These are phyloP conservation scores for Fonsecaea pugnacius DNA, from an alignment of 2,329 filamentous ascomycete genomes.

Conservation along the genomic window DNA sequence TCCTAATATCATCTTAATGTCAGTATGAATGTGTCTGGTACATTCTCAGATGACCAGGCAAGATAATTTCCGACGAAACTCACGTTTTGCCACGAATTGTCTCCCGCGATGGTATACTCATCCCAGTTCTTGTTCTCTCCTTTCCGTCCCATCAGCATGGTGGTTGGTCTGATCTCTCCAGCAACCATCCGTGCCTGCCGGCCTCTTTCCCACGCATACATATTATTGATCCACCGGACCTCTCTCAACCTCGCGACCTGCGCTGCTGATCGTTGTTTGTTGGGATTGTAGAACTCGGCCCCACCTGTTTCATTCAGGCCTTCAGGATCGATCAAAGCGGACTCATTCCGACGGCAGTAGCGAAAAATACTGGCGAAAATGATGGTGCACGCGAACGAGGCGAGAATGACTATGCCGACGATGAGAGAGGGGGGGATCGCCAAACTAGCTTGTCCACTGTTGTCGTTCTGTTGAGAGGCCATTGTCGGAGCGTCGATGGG, in stretches of 20 bases:
- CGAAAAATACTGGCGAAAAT: constrained; percentile 29
- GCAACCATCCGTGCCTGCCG: constrained; percentile 19
- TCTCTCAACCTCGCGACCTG: constrained; percentile 30
- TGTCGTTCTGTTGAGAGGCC: constrained; percentile 12
- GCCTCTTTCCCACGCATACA: constrained; percentile 29
- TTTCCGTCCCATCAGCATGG: constrained; percentile 20
- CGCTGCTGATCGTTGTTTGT: constrained; percentile 16
- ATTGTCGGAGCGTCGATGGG: background rate
- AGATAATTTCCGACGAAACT: background rate
- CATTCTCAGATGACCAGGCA: too few relatives aligned
- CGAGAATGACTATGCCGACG: constrained; percentile 31
- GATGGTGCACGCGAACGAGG: constrained; percentile 23
- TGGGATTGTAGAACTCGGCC: constrained; percentile 33
- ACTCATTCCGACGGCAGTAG: constrained; percentile 17
- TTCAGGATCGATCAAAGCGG: constrained; percentile 7
- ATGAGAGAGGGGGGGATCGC: constrained; percentile 27
- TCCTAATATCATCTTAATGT: background rate
- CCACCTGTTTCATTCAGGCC: constrained; percentile 18
- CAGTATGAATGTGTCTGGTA: background rate
- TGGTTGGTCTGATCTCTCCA: constrained; percentile 21
- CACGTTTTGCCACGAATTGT: constrained; percentile 6
- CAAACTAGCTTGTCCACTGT: constrained; percentile 11
- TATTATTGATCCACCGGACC: constrained; percentile 32
- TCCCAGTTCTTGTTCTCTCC: constrained; percentile 24
- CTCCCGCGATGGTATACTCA: constrained; percentile 19